Evolutionary conservation across 345 rosid species (phyloP), one percentile per base, ranked within the genome.

Genomic region (Durio zibethinus): DNA sequence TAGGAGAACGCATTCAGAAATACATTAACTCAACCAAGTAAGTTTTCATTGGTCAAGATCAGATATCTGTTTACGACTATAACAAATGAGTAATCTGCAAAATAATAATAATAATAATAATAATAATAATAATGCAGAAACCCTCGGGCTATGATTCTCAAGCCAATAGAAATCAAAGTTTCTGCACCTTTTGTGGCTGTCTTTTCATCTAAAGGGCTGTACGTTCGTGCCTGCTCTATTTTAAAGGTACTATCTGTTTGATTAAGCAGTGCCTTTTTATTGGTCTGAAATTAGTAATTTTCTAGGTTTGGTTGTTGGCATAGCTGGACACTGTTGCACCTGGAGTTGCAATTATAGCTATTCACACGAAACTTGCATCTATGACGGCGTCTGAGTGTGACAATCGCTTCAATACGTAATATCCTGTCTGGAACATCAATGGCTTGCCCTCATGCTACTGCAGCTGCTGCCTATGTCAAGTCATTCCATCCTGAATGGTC

Each of bases 181-280:
- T 8, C 60, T 54, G 60, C 27, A n/a, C 60, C 60, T 8, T 54
- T n/a, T n/a, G 27, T 21, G 60, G 25, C 60, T 9, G 0, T 2
- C 27, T 54, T 54, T 54, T 54, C 60, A 54, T 54, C 60, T n/a
- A 54, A 29, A 54, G 60, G 54, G 25, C 60, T 29, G 7, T 53
- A 6, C 59, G 0, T 0, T 5, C 1, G 0, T n/a, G 10, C 8
- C 7, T 0, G 1, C 10, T 16, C 60, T 0, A 6, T 53, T n/a
- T n/a, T 53, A n/a, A 53, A 53, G 59, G 59, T 53, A 53, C 10
- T 7, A n/a, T 53, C 3, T 53, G 11, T n/a, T 21, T n/a, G 5
- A n/a, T 14, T n/a, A 9, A 56, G 12, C 1, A 7, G 0, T 53
- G 0, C 9, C 5, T 57, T 9, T 23, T 0, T 10, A 10, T n/a